These are phyloP conservation scores for Geosmithia morbida DNA, from an alignment of 2,329 filamentous ascomycete genomes.

Conservation along the genomic window DNA sequence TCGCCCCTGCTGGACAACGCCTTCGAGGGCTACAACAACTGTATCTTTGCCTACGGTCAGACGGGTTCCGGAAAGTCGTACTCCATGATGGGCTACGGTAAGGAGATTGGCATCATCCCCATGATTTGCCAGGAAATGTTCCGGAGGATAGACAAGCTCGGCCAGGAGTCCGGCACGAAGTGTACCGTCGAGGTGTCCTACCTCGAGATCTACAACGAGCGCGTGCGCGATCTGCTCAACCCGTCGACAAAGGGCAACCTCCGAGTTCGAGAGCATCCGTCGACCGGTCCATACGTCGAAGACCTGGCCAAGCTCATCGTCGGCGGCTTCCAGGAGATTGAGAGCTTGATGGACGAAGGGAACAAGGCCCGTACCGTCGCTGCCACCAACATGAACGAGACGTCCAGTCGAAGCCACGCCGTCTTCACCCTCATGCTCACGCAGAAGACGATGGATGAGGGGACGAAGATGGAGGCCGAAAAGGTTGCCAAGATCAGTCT, in stretches of 20 bases:
- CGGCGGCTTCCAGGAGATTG: slow-evolving; percentile 85
- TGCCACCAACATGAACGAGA: slow-evolving; percentile 99
- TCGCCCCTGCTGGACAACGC: slow-evolving; percentile 91
- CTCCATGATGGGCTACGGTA: slow-evolving; percentile 99
- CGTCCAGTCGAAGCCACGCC: slow-evolving; percentile 92
- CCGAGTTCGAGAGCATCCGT: slow-evolving; percentile 94
- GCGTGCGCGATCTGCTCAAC: slow-evolving; percentile 89
- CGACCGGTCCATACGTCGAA: slow-evolving; percentile 94
- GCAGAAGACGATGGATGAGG: slow-evolving; percentile 79
- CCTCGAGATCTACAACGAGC: slow-evolving; percentile 97
- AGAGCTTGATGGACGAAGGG: slow-evolving; percentile 96
- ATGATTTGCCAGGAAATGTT: slow-evolving; percentile 98
- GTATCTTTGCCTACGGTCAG: slow-evolving; percentile 98
- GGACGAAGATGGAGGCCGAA: slow-evolving; percentile 94
- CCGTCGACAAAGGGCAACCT: slow-evolving; percentile 91
- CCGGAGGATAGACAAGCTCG: slow-evolving; percentile 58
- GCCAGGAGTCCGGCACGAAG: slow-evolving; percentile 58
- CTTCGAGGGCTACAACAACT: slow-evolving; percentile 98
- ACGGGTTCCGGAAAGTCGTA: slow-evolving; percentile 98
- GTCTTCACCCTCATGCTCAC: slow-evolving; percentile 95
- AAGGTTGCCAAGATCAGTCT: slow-evolving; percentile 97
- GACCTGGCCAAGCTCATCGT: slow-evolving; percentile 93
- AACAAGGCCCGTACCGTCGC: slow-evolving; percentile 98
- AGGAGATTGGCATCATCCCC: slow-evolving; percentile 90
- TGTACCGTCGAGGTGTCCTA: slow-evolving; percentile 98